Evolutionary conservation across 352 stramenopile genomes (phyloP), one percentile per base, ranked within the genome.

Genomic region (Globisporangium radiosum): DNA sequence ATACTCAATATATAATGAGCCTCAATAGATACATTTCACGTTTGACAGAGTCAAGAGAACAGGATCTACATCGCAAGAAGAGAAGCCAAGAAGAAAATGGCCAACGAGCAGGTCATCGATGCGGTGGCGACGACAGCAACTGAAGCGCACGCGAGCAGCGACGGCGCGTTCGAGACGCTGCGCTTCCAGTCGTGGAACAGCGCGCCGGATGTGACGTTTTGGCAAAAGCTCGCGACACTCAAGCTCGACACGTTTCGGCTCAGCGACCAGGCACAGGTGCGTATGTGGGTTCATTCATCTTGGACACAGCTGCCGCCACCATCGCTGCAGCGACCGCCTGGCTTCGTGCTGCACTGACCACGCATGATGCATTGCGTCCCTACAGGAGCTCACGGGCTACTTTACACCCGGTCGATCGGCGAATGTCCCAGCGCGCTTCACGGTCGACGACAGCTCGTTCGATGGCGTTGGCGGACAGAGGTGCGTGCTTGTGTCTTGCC

Each of bases 191-290:
- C 80, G 37, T 95, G 83, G 78, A 81, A 77, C 52, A 95, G 85
- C 68, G 78, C 81, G 15, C 78, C 84, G 11, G 81, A 95, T 60
- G 80, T 88, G 45, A 76, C 76, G 13, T 95, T 95, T 71, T 95
- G 85, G 80, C 85, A 95, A 70, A 75, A 66, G 38, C 78, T 95
- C 45, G 70, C 81, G 47, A 59, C 73, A 51, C 72, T 92, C 40
- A 95, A 95, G 74, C 78, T 95, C 33, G 63, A 95, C 64, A 81
- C 68, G 54, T 95, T 92, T 64, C 78, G 91, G 62, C 74, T 95
- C 37, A 77, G 74, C 58, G 85, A 95, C 66, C 57, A 73, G 47
- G 59, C 75, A 37, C 81, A 89, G 70, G 80, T 90, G 37, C 39
- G 56, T 58, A 15, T 39, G 55, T 67, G 59, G 36, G 50, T 55